phyloP scores from a whole-genome alignment of 176 grass and related monocot genomes.

The Triticum timopheevii region DNA sequence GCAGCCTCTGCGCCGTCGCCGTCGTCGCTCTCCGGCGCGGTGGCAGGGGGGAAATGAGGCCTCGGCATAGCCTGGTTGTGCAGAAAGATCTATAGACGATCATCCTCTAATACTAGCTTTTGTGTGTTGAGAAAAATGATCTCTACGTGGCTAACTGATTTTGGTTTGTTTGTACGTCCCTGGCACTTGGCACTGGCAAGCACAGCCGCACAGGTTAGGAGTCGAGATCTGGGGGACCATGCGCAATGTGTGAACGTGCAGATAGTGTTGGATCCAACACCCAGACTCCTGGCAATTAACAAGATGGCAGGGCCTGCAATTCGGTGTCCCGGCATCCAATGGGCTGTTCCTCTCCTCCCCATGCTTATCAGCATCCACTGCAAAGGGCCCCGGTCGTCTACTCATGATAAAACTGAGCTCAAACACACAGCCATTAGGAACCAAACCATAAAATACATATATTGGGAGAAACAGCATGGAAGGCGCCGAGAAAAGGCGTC shows the following conservation, averaged over 20 bases:
- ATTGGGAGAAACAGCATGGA: constrained; percentile 38
- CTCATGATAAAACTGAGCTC: constrained; percentile 37
- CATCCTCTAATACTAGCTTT: background rate
- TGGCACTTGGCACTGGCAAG: constrained; percentile 11
- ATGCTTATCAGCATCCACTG: constrained; percentile 58
- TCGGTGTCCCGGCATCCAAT: constrained; percentile 29
- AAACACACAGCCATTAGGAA: constrained; percentile 24
- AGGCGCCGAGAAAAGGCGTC: constrained; percentile 3
- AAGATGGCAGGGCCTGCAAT: background rate
- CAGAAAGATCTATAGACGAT: background rate
- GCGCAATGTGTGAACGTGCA: constrained; percentile 36
- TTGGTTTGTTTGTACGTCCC: constrained; percentile 6
- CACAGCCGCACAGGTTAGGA: background rate
- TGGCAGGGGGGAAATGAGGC: background rate
- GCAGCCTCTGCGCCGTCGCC: background rate
- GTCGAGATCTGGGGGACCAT: constrained; percentile 25
- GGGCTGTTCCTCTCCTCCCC: background rate
- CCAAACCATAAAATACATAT: constrained; percentile 46
- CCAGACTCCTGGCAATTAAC: constrained; percentile 35
- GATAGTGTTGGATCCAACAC: constrained; percentile 45
- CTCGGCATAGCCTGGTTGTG: background rate
- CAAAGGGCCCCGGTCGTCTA: constrained; percentile 21
- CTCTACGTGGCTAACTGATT: background rate
- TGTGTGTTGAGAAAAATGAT: too few species aligned
- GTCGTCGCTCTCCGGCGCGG: background rate